Conservation (phyloP, 1,284 basidiomycete genomes). For the Microbotryum scabiosae region DNA sequence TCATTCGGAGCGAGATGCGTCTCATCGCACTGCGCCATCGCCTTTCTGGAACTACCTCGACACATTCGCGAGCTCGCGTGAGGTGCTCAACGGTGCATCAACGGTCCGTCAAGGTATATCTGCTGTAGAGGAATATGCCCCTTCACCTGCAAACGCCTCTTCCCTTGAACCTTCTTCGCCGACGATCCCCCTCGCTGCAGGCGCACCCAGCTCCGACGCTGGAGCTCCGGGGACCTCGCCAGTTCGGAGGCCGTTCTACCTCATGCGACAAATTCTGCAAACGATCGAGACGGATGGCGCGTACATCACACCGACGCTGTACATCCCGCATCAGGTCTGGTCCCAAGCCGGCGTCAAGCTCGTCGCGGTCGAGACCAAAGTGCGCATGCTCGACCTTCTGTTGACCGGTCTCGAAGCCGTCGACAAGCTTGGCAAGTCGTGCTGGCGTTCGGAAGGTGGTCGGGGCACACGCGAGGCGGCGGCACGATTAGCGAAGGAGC, state of each 20-base stretch:
- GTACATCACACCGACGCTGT: slow-evolving; percentile 76
- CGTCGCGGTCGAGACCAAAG: slow-evolving; percentile 68
- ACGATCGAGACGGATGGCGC: slow-evolving; percentile 65
- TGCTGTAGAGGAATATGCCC: too few species aligned
- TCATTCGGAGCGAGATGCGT: background rate
- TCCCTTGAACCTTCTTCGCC: too few species aligned
- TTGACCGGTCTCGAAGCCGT: slow-evolving; percentile 66
- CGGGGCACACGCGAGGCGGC: slow-evolving; percentile 43
- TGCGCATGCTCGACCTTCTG: slow-evolving; percentile 70
- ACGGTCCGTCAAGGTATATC: background rate
- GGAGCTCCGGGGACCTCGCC: slow-evolving; percentile 37
- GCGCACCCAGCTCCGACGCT: too few species aligned
- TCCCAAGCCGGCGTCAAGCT: slow-evolving; percentile 77
- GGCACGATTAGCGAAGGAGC: slow-evolving; percentile 46
- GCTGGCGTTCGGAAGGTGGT: too few species aligned
- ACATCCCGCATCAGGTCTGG: slow-evolving; percentile 85
- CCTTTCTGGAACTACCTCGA: background rate
- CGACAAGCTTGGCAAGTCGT: slow-evolving; percentile 35
- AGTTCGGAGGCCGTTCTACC: slow-evolving; percentile 67
- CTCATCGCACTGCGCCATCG: background rate
- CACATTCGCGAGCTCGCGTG: background rate
- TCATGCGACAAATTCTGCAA: slow-evolving; percentile 67
- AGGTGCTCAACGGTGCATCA: background rate
- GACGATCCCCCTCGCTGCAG: too few species aligned
- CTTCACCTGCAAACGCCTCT: too few species aligned